phyloP scores from a whole-genome alignment of 306 rosid species.

The Quercus mongolica region DNA sequence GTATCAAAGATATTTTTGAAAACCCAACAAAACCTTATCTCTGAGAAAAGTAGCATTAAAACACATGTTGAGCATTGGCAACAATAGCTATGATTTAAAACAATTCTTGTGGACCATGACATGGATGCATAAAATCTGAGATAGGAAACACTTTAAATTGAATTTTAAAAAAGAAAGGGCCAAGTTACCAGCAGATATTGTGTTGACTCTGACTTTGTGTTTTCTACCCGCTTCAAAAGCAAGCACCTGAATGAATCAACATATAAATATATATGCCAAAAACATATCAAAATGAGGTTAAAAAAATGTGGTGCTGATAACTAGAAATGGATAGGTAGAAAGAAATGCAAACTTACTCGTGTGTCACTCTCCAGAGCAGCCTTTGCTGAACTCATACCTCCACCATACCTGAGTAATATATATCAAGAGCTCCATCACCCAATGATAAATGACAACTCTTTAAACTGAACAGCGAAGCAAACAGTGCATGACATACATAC shows the following conservation, averaged over 20 bases:
- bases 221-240: constrained; percentile 98
- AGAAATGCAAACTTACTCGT: constrained; percentile 40
- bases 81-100: neutral
- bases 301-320: neutral
- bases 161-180: neutral
- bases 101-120: neutral
- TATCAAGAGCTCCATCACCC: constrained; percentile 4
- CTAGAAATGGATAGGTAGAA: neutral
- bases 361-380: constrained; percentile 98
- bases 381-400: constrained; percentile 99
- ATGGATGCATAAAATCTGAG: neutral
- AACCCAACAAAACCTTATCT: neutral
- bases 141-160: neutral
- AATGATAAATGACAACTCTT: constrained; percentile 2
- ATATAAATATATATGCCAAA: neutral
- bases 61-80: constrained; percentile 1
- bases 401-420: constrained; percentile 68
- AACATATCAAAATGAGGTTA: neutral
- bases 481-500: constrained; percentile 35
- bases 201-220: constrained; percentile 77
- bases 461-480: constrained; percentile 2
- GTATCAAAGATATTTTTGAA: neutral
- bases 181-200: constrained; percentile 79
- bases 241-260: constrained; percentile 59
- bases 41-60: neutral